Evolutionary conservation across 1,284 basidiomycete genomes (phyloP).

Genomic region (Ceratobasidium sp.): DNA sequence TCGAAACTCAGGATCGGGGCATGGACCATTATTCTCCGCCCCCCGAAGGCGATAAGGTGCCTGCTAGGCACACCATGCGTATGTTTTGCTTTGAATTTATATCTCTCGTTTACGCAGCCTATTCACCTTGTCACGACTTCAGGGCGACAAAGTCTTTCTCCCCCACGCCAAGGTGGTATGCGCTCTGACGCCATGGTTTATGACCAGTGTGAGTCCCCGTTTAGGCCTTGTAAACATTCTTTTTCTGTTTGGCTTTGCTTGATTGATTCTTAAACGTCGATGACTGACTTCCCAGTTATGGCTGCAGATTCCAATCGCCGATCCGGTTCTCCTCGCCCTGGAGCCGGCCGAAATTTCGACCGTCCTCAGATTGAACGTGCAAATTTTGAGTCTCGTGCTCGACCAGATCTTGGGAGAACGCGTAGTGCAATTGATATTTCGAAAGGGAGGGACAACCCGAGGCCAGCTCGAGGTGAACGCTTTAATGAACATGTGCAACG

Average conservation of each 20-base stretch:
- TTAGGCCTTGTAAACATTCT: neutral
- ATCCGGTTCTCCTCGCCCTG: constrained; percentile 30
- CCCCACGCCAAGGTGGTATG: constrained; percentile 33
- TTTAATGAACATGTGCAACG: neutral
- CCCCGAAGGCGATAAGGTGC: constrained; percentile 19
- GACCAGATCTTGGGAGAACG: constrained; percentile 1
- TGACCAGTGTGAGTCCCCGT: constrained; percentile 23
- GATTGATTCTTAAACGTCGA: neutral
- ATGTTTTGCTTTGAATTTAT: neutral
- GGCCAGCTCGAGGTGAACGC: constrained; percentile 4
- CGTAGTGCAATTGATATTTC: neutral
- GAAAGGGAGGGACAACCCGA: neutral
- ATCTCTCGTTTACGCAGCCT: neutral
- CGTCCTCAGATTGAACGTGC: constrained; percentile 19
- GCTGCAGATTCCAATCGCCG: constrained; percentile 24
- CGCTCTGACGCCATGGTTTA: constrained; percentile 35
- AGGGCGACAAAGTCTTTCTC: constrained; percentile 37
- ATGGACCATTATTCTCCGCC: constrained; percentile 43
- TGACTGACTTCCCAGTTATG: constrained; percentile 2
- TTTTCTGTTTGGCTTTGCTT: neutral
- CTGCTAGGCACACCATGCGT: constrained; percentile 10
- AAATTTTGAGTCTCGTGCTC: constrained; percentile 10
- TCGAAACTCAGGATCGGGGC: constrained; percentile 10
- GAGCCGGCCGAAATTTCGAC: constrained; percentile 8
- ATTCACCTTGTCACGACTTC: neutral